Conservation (phyloP, 75 land plant species). For the Cunninghamia lanceolata region DNA sequence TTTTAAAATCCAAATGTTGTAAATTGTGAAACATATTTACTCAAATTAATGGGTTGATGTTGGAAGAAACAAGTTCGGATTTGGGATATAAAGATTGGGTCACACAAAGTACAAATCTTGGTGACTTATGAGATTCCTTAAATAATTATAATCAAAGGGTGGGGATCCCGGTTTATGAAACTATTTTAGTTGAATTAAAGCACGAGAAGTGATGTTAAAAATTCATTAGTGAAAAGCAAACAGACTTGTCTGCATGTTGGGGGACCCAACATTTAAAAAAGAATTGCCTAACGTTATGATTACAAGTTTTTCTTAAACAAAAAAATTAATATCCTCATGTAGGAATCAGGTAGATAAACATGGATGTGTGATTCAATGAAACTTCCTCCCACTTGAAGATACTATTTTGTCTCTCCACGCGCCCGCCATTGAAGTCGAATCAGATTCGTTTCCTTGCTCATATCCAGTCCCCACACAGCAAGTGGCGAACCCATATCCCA, state of each 20-base stretch:
- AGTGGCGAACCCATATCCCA: background rate
- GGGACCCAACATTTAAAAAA: background rate
- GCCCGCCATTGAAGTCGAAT: background rate
- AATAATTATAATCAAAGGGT: background rate
- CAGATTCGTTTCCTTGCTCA: background rate
- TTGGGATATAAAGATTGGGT: background rate
- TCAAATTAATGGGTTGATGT: background rate
- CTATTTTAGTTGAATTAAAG: background rate
- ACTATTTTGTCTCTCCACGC: background rate
- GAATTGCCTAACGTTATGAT: too few species aligned
- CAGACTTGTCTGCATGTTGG: background rate
- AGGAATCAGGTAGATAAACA: too few species aligned
- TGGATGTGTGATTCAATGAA: too few species aligned
- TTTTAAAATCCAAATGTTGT: background rate
- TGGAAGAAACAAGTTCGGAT: background rate
- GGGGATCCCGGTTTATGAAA: background rate
- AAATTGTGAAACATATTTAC: background rate
- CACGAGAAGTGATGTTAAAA: background rate
- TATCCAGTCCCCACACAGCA: background rate
- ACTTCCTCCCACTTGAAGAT: too few species aligned
- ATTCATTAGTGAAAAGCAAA: background rate
- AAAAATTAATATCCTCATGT: too few species aligned
- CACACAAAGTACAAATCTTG: background rate
- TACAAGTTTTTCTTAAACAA: too few species aligned
- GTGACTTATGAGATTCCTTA: too few species aligned